Conservation (phyloP, 495 filamentous ascomycete genomes). For the Thozetella sp. region DNA sequence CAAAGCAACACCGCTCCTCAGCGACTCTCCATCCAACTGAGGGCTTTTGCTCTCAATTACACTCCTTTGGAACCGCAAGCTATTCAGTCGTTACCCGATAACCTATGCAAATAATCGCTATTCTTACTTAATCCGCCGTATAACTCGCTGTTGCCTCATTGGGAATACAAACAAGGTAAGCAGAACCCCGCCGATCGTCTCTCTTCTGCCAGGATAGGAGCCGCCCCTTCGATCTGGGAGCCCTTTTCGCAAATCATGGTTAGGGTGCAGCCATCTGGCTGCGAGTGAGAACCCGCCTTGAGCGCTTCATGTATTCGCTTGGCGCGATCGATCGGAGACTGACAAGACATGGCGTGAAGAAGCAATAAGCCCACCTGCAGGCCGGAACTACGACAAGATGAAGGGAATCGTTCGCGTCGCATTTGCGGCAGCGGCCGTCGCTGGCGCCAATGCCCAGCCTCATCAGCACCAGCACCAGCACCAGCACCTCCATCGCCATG, state of each 20-base stretch:
- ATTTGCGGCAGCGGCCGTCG: conserved; percentile 47
- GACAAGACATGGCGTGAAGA: no score
- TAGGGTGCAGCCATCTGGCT: background rate
- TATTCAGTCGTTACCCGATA: conserved; percentile 11
- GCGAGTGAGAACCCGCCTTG: no score
- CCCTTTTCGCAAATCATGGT: no score
- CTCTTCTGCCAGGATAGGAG: no score
- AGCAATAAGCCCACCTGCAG: no score
- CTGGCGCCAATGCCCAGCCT: conserved; percentile 42
- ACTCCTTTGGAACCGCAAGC: conserved; percentile 56
- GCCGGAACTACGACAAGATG: conserved; percentile 39
- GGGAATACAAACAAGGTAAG: background rate
- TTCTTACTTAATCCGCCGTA: background rate
- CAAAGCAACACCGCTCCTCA: conserved; percentile 16
- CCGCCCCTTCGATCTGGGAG: no score
- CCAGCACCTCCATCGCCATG: conserved; percentile 32
- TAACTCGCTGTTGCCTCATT: no score
- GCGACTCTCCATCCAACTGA: conserved; percentile 48
- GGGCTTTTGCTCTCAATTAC: conserved; percentile 57
- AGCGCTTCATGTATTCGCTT: no score
- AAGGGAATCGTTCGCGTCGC: conserved; percentile 45
- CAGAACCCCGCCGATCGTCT: no score
- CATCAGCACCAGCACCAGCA: conserved; percentile 47
- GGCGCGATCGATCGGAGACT: background rate
- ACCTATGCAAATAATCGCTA: background rate